phyloP scores from a whole-genome alignment of 768 basidiomycete species.

The Kwoniella botswanensis region DNA sequence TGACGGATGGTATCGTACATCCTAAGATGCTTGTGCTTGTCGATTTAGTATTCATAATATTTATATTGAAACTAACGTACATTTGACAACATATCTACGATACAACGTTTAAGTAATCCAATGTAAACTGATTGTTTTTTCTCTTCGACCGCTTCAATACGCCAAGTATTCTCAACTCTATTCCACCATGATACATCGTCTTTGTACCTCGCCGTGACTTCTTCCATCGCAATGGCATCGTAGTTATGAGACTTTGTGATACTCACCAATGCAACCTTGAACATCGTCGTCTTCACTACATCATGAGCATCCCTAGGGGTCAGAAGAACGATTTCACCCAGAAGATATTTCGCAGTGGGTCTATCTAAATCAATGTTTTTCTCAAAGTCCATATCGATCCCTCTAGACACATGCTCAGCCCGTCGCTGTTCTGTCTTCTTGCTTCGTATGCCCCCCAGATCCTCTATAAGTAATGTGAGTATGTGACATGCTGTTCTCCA shows the following conservation, averaged over 20 bases:
- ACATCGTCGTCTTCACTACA: background rate
- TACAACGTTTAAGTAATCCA: background rate
- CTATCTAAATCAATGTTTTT: constrained; percentile 1
- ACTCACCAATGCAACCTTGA: background rate
- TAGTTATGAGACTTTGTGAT: background rate
- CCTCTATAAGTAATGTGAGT: constrained; percentile 29
- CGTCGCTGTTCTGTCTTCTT: constrained; percentile 7
- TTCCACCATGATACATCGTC: background rate
- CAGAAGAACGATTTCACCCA: background rate
- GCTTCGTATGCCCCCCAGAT: constrained; percentile 27
- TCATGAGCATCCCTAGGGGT: background rate
- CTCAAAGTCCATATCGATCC: background rate
- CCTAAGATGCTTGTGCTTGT: no score
- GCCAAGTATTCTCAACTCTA: background rate
- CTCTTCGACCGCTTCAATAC: background rate
- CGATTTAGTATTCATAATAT: background rate
- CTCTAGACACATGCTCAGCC: no score
- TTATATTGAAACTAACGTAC: background rate
- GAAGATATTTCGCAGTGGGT: constrained; percentile 5
- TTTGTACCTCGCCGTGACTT: background rate
- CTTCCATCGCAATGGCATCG: background rate
- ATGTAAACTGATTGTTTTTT: background rate
- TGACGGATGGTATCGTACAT: no score
- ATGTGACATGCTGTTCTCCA: constrained; percentile 25
- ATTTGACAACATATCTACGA: background rate